Base-by-base conservation (phyloP, 177 flowering plant genomes). In the Vitis hybrid region DNA sequence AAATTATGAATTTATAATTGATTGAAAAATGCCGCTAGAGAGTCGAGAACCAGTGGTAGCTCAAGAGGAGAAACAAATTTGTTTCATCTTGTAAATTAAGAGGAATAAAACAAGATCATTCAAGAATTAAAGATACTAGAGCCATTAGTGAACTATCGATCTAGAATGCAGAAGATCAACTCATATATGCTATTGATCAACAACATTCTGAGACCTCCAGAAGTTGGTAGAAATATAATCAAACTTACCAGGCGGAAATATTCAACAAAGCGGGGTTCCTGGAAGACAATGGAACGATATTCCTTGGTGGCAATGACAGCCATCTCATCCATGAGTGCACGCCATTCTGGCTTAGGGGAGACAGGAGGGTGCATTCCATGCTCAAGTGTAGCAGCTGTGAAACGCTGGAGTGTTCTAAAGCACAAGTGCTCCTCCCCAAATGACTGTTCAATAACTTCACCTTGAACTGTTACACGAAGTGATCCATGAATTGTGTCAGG, bases 351-450 rank as follows among this genome's bases (percentile, higher is more conserved):
- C 71, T 88, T 91, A 32, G 94, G 97, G 6, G 93, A 81, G 70
- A 89, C 78, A 2, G 93, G 94, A 11, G 94, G 94, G 76, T 82
- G 87, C 94, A 91, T 89, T 12, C 94, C 94, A 59, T 89, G 94
- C 80, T 89, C 94, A 14, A 91, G 94, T 7, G 94, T 90, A 62
- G 94, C 97, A 64, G 97, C 93, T 7, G 93, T 86, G 72, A 87
- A 91, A 65, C 94, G 92, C 77, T 91, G 94, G 30, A 91, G 93
- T 1, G 94, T 89, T 67, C 97, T 83, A 55, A 92, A 90, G 78
- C 95, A 90, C 71, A 90, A 76, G 70, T 92, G 95, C 68, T 90
- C 91, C 82, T 89, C 95, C 56, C 95, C 97, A 75, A 92, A 92
- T 24, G 95, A 90, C 70, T 88, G 93, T 70, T 92, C 95, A 58